phyloP scores from a whole-genome alignment of 768 basidiomycete species.

The Brasilioporus rufonigricans region DNA sequence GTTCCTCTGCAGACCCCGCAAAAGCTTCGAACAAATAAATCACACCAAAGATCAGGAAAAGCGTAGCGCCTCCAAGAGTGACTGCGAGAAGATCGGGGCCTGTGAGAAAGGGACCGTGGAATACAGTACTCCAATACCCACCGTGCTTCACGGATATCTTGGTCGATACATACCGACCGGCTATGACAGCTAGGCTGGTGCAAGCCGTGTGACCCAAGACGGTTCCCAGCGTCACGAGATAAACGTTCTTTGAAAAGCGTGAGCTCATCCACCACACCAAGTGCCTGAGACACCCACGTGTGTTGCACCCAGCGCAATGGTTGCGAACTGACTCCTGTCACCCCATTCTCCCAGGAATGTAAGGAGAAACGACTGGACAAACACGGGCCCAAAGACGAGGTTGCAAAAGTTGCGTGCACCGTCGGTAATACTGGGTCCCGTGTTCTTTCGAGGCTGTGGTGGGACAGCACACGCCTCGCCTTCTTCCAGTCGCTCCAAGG shows the following conservation, averaged over 20 bases:
- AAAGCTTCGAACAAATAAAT: conserved; percentile 74
- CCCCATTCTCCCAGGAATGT: conserved; percentile 99
- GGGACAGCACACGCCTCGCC: conserved; percentile 37
- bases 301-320: conserved; percentile 92
- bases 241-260: conserved; percentile 68
- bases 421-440: conserved; percentile 40
- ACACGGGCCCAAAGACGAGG: conserved; percentile 85
- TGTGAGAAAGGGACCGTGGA: background rate
- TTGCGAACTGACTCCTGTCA: conserved; percentile 95
- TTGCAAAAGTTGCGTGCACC: conserved; percentile 81
- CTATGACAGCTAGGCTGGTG: conserved; percentile 88
- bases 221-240: conserved; percentile 87
- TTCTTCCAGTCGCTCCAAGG: conserved; percentile 76
- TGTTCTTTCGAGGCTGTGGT: conserved; percentile 15
- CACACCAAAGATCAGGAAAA: conserved; percentile 83
- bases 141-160: conserved; percentile 93
- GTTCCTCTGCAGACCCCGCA: conserved; percentile 18
- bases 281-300: conserved; percentile 57
- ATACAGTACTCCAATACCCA: conserved; percentile 38
- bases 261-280: conserved; percentile 1
- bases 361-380: conserved; percentile 91
- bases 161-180: conserved; percentile 87
- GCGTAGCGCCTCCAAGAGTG: conserved; percentile 73
- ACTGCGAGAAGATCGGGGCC: conserved; percentile 44
- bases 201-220: conserved; percentile 85